Percentiles rank a stretch among this genome's conserved stretches.
These are phyloP conservation scores for Styphnolobium japonicum DNA, from an alignment of 306 rosid species.

Conservation along the genomic window DNA sequence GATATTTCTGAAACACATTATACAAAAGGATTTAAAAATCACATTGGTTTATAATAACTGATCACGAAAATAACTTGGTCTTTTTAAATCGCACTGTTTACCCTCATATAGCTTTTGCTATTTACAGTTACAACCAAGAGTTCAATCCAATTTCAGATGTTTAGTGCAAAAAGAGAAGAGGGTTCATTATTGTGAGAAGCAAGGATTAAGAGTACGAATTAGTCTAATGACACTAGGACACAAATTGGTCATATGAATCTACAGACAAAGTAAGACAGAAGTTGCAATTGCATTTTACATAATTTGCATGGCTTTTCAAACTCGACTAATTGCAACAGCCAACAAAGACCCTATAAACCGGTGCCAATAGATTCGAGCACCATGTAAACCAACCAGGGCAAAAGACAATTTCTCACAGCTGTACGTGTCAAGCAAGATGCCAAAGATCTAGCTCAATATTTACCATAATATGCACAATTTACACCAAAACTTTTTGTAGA, in stretches of 20 bases:
- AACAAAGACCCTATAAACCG: slow-evolving; percentile 23
- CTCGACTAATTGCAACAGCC: slow-evolving; percentile 8
- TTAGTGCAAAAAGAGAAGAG: background rate
- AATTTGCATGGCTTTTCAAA: slow-evolving; percentile 13
- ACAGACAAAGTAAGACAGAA: background rate
- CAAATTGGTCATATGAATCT: background rate
- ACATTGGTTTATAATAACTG: too few relatives aligned
- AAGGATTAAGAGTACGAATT: background rate
- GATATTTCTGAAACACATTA: too few relatives aligned
- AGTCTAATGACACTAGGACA: background rate
- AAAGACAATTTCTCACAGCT: slow-evolving; percentile 12
- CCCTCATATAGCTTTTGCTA: background rate
- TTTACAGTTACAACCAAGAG: background rate
- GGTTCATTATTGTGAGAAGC: background rate
- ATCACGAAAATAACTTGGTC: too few relatives aligned
- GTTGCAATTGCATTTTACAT: slow-evolving; percentile 5
- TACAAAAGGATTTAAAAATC: too few relatives aligned
- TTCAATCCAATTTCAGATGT: background rate
- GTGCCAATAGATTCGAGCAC: slow-evolving; percentile 19
- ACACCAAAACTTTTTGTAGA: slow-evolving; percentile 51
- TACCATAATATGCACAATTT: slow-evolving; percentile 25
- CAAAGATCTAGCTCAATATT: slow-evolving; percentile 24
- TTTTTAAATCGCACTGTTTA: too few relatives aligned
- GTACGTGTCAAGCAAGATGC: background rate
- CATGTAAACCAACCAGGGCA: slow-evolving; percentile 7